phyloP scores from a whole-genome alignment of 441 rosid genomes.

The Populus trichocarpa region DNA sequence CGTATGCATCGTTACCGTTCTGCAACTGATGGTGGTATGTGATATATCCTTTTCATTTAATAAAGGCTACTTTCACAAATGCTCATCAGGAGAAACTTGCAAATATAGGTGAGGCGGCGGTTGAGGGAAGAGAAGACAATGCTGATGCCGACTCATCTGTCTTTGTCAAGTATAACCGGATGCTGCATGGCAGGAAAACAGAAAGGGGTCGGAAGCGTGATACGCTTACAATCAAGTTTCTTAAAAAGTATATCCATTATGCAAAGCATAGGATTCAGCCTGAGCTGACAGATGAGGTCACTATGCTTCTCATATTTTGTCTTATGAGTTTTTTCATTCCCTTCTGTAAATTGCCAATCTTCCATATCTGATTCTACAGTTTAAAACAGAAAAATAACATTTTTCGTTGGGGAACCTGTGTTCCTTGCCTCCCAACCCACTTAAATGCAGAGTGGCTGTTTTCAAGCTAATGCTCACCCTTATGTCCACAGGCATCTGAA shows the following conservation, averaged over 20 bases:
- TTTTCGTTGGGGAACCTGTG: not conserved
- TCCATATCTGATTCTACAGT: not conserved
- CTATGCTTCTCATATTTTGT: constrained; percentile 8
- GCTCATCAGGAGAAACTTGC: constrained; percentile 21
- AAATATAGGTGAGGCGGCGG: constrained; percentile 57
- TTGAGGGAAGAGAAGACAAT: constrained; percentile 82
- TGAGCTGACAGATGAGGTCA: constrained; percentile 90
- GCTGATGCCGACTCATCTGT: constrained; percentile 68
- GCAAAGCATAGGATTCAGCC: constrained; percentile 97
- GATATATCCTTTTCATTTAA: constrained; percentile 12
- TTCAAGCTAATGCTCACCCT: constrained; percentile 10
- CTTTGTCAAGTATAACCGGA: constrained; percentile 85
- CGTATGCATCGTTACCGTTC: constrained; percentile 91
- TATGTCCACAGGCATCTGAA: constrained; percentile 70
- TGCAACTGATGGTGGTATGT: constrained; percentile 69
- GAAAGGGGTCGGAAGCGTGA: constrained; percentile 70
- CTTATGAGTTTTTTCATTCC: not conserved
- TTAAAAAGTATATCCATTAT: constrained; percentile 94
- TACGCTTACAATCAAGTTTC: constrained; percentile 79
- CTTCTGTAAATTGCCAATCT: not conserved
- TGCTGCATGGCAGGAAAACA: constrained; percentile 80
- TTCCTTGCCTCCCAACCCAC: not conserved
- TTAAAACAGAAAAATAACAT: not conserved
- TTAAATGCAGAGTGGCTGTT: not conserved
- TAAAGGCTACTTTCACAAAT: constrained; percentile 7